phyloP scores from a whole-genome alignment of 2,329 filamentous ascomycete genomes.

The Chaetomiaceae sp. region DNA sequence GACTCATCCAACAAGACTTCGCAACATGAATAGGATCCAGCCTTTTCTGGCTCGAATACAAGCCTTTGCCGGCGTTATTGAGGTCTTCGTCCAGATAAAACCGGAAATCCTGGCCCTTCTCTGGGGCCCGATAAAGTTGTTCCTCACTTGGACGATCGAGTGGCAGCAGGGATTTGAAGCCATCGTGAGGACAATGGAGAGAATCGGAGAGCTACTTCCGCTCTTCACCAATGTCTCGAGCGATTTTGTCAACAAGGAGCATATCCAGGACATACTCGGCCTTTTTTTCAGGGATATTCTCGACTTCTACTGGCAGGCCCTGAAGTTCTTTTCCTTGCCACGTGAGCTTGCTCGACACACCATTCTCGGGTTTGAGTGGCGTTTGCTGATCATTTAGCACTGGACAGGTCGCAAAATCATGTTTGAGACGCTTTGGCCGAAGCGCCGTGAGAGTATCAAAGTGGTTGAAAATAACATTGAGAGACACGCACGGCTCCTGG shows the following conservation, averaged over 20 bases:
- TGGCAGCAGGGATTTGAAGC: too few relatives aligned
- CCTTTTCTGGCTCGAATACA: too few relatives aligned
- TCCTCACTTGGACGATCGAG: too few relatives aligned
- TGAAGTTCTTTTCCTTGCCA: conserved; percentile 28
- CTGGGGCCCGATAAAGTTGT: too few relatives aligned
- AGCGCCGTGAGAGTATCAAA: conserved; percentile 20
- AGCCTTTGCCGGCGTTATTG: too few relatives aligned
- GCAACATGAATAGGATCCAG: too few relatives aligned
- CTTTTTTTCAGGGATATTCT: conserved; percentile 34
- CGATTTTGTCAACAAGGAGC: conserved; percentile 23
- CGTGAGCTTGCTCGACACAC: conserved; percentile 22
- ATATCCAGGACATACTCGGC: conserved; percentile 25
- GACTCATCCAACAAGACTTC: too few relatives aligned
- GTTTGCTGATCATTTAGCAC: neutral
- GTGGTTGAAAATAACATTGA: conserved; percentile 13
- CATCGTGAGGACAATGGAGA: conserved; percentile 8
- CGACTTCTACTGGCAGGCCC: conserved; percentile 29
- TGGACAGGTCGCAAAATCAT: conserved; percentile 25
- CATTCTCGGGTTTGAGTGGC: neutral
- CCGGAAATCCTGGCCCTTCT: too few relatives aligned
- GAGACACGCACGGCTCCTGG: conserved; percentile 16
- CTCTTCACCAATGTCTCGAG: conserved; percentile 20
- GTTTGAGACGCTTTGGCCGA: conserved; percentile 30
- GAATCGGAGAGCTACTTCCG: conserved; percentile 22
- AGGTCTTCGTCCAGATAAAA: too few relatives aligned